Evolutionary conservation across 768 basidiomycete species (phyloP).

Genomic region (Saitozyma sp.): DNA sequence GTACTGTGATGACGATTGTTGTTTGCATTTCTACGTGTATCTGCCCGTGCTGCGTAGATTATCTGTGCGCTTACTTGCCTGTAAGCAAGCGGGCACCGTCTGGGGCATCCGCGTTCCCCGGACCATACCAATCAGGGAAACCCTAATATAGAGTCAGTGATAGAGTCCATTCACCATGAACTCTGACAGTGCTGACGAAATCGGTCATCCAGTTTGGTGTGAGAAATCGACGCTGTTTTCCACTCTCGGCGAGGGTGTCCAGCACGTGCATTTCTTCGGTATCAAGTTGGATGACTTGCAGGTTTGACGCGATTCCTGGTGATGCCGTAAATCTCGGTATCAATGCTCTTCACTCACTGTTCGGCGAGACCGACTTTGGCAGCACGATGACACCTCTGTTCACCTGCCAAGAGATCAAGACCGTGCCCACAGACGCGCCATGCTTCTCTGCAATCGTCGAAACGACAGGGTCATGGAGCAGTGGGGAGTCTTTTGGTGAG

Average conservation of each 20-base stretch:
- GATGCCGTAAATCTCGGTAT: constrained; percentile 53
- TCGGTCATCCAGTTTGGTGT: constrained; percentile 44
- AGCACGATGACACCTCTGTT: constrained; percentile 45
- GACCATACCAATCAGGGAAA: constrained; percentile 44
- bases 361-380: constrained; percentile 47
- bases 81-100: constrained; percentile 20
- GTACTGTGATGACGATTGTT: too few species aligned
- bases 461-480: constrained; percentile 39
- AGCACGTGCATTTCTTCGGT: constrained; percentile 38
- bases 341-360: too few species aligned
- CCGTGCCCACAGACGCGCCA: constrained; percentile 37
- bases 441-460: constrained; percentile 44
- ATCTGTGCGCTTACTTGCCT: too few species aligned
- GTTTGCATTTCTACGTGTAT: too few species aligned
- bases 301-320: constrained; percentile 41
- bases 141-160: constrained; percentile 22
- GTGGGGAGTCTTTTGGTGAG: constrained; percentile 25
- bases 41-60: too few species aligned
- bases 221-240: constrained; percentile 42
- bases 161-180: constrained; percentile 11
- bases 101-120: constrained; percentile 44
- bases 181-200: constrained; percentile 6
- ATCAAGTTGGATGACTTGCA: constrained; percentile 41
- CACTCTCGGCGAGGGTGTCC: constrained; percentile 33
- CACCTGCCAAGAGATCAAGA: constrained; percentile 45